Evolutionary conservation across 1,284 basidiomycete species (phyloP).

Genomic region (Cystobasidium slooffiae): DNA sequence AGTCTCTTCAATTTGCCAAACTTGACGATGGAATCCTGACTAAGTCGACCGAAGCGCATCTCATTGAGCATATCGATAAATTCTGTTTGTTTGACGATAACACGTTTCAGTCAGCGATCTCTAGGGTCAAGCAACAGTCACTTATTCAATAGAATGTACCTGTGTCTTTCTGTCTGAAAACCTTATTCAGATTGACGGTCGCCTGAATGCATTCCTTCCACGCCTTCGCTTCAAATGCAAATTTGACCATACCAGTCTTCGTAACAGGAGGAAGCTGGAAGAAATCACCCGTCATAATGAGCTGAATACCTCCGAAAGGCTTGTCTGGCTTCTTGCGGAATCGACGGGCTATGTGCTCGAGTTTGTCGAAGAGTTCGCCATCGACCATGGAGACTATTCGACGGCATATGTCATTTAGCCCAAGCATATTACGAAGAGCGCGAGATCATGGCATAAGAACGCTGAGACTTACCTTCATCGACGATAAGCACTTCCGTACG

Average conservation of each 20-base stretch:
- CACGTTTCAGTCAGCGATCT: not conserved
- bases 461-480: slow-evolving; percentile 75
- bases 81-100: slow-evolving; percentile 62
- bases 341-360: slow-evolving; percentile 69
- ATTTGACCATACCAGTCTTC: slow-evolving; percentile 61
- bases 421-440: not conserved
- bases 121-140: no score
- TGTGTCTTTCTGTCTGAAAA: slow-evolving; percentile 72
- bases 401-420: not conserved
- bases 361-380: slow-evolving; percentile 86
- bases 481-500: slow-evolving; percentile 82
- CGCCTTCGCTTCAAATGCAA: slow-evolving; percentile 84
- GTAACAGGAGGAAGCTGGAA: slow-evolving; percentile 92
- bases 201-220: slow-evolving; percentile 79
- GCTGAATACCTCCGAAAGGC: slow-evolving; percentile 90
- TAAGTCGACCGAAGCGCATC: slow-evolving; percentile 79
- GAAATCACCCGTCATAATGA: slow-evolving; percentile 93
- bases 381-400: slow-evolving; percentile 74
- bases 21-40: slow-evolving; percentile 63
- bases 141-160: slow-evolving; percentile 43
- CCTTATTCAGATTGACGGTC: slow-evolving; percentile 84
- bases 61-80: slow-evolving; percentile 90
- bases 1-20: slow-evolving; percentile 69
- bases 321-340: slow-evolving; percentile 61
- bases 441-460: not conserved